These are phyloP conservation scores for Actinomucor elegans DNA, from an alignment of 371 early-diverging fungal genomes.

Conservation along the genomic window DNA sequence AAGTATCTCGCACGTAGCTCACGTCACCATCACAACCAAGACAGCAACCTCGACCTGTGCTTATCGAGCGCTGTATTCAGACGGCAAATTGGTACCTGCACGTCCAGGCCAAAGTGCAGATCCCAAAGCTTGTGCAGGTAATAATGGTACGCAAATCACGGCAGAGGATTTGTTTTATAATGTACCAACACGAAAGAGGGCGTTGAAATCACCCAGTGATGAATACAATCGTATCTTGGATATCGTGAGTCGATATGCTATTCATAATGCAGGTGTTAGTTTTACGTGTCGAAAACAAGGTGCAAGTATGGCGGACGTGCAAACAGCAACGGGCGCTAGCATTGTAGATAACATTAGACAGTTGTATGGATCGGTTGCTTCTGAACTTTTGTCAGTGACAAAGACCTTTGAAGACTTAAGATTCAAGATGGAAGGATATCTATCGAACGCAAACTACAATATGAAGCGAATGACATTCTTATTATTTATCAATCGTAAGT, in stretches of 20 bases:
- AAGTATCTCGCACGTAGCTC: slow-evolving; percentile 92
- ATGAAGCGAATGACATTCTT: slow-evolving; percentile 78
- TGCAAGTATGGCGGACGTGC: slow-evolving; percentile 70
- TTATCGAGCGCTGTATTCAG: slow-evolving; percentile 83
- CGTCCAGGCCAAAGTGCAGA: slow-evolving; percentile 70
- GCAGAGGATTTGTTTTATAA: slow-evolving; percentile 94
- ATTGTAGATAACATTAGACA: slow-evolving; percentile 76
- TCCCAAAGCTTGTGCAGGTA: slow-evolving; percentile 92
- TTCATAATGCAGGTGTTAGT: slow-evolving; percentile 82
- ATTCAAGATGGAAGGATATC: slow-evolving; percentile 64
- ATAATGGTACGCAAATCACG: slow-evolving; percentile 88
- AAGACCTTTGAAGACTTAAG: slow-evolving; percentile 41
- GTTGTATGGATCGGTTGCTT: slow-evolving; percentile 80
- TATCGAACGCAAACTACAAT: slow-evolving; percentile 84
- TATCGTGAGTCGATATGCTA: slow-evolving; percentile 85
- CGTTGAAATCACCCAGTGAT: slow-evolving; percentile 79
- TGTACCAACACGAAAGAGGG: slow-evolving; percentile 77
- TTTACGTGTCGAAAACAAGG: slow-evolving; percentile 87
- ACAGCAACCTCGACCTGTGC: slow-evolving; percentile 81
- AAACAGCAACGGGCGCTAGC: slow-evolving; percentile 60
- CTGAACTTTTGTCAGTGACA: slow-evolving; percentile 67
- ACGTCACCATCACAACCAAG: slow-evolving; percentile 88
- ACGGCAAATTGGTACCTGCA: slow-evolving; percentile 78
- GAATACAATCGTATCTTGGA: slow-evolving; percentile 89
- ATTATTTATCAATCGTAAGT: slow-evolving; percentile 92